A percentile compares a stretch with the other conserved stretches of the same genome.
Conservation (phyloP, 2,329 filamentous ascomycete species). For the Trichoderma afroharzianum region DNA sequence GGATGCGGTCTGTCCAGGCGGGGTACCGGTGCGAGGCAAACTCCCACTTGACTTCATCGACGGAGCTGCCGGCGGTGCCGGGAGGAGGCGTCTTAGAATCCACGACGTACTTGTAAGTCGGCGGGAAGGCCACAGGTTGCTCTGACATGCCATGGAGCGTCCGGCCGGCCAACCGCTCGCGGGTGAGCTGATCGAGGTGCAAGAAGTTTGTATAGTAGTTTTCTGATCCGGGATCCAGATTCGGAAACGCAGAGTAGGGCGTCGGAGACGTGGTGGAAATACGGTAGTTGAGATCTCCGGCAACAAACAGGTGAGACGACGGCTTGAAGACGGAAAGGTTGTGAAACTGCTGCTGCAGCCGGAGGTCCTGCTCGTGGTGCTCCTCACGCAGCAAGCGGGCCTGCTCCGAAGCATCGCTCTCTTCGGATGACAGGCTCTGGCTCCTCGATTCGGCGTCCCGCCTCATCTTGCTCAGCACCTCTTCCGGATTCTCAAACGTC, state of each 20-base stretch:
- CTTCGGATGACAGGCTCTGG: conserved; percentile 18
- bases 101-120: conserved; percentile 85
- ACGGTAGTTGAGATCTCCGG: conserved; percentile 93
- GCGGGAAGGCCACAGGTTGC: conserved; percentile 71
- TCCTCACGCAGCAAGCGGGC: conserved; percentile 34
- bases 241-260: conserved; percentile 60
- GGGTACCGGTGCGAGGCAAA: conserved; percentile 85
- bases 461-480: conserved; percentile 31
- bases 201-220: conserved; percentile 67
- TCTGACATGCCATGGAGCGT: conserved; percentile 79
- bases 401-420: conserved; percentile 27
- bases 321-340: conserved; percentile 69
- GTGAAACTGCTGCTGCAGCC: conserved; percentile 46
- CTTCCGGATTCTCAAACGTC: conserved; percentile 63
- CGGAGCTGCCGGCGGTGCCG: conserved; percentile 24
- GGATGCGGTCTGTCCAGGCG: conserved; percentile 87
- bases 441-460: conserved; percentile 14
- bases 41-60: conserved; percentile 52
- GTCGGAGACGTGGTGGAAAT: conserved; percentile 66
- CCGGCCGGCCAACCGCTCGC: conserved; percentile 64
- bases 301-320: conserved; percentile 74
- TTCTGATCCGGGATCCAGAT: conserved; percentile 49
- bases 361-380: conserved; percentile 32
- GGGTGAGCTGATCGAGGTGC: conserved; percentile 71
- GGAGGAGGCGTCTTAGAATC: conserved; percentile 23